Conservation (phyloP, 495 filamentous ascomycete genomes). For the Halenospora varia region DNA sequence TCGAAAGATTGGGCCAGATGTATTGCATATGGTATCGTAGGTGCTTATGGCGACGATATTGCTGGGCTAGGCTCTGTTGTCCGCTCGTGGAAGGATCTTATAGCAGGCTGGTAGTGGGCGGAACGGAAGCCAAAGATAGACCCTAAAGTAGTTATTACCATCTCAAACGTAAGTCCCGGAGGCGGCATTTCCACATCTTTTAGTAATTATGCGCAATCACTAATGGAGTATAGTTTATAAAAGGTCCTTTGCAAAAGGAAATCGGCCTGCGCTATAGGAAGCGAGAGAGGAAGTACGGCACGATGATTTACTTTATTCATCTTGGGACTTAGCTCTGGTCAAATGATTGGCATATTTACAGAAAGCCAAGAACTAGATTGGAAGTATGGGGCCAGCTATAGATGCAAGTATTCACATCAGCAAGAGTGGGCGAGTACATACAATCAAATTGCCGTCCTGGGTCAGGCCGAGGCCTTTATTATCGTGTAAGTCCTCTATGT, state of each 20-base stretch:
- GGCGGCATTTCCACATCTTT: not conserved
- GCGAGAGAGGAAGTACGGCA: constrained; percentile 1
- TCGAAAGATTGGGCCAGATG: constrained; percentile 2
- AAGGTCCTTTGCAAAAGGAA: constrained; percentile 2
- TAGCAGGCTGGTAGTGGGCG: constrained; percentile 2
- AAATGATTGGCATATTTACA: constrained; percentile 7
- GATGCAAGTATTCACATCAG: constrained; percentile 4
- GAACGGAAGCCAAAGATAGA: not conserved
- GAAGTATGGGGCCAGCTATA: constrained; percentile 1
- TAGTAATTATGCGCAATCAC: not conserved
- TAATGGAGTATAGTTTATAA: constrained; percentile 9
- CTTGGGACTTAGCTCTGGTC: constrained; percentile 4
- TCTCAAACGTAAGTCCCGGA: constrained; percentile 1
- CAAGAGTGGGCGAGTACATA: constrained; percentile 9
- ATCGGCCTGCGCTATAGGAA: not conserved
- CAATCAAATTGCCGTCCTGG: constrained; percentile 1
- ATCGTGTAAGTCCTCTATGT: constrained; percentile 5
- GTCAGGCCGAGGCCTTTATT: constrained; percentile 5
- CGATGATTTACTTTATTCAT: constrained; percentile 9
- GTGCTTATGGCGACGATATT: not conserved
- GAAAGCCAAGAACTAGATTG: constrained; percentile 7
- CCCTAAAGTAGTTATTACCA: constrained; percentile 1
- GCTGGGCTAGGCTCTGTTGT: not conserved
- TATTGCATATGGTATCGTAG: constrained; percentile 3
- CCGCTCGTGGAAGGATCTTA: not conserved